Conservation (phyloP, 805 yeast species). For the Spathaspora gorwiae region DNA sequence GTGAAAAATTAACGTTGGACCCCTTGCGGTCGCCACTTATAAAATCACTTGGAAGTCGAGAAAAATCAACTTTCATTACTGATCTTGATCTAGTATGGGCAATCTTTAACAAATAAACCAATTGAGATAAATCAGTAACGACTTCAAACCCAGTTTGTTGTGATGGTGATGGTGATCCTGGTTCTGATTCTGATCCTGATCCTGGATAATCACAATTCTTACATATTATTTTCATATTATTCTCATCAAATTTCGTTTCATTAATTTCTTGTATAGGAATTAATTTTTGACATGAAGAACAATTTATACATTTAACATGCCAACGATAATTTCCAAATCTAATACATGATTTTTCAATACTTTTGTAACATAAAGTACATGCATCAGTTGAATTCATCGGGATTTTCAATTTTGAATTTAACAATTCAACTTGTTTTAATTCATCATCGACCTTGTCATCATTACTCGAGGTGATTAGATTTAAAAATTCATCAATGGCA, state of each 20-base stretch:
- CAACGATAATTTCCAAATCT: constrained; percentile 59
- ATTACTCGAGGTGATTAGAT: too few species aligned
- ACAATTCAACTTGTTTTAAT: neutral
- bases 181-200: constrained; percentile 21
- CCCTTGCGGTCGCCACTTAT: too few species aligned
- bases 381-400: constrained; percentile 66
- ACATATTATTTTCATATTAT: constrained; percentile 45
- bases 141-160: constrained; percentile 49
- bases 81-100: constrained; percentile 73
- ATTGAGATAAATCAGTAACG: constrained; percentile 70
- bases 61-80: constrained; percentile 42
- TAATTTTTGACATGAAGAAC: constrained; percentile 51
- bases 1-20: neutral
- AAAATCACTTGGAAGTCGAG: neutral
- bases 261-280: constrained; percentile 28
- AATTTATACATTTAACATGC: constrained; percentile 74
- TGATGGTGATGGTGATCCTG: too few species aligned
- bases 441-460: neutral
- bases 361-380: constrained; percentile 65
- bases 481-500: constrained; percentile 61
- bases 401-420: constrained; percentile 38
- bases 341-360: constrained; percentile 82
- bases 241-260: constrained; percentile 44
- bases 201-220: constrained; percentile 52
- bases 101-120: constrained; percentile 71